These are phyloP conservation scores for Solanum ossicruentum DNA, from an alignment of 257 asterid species.

Conservation along the genomic window DNA sequence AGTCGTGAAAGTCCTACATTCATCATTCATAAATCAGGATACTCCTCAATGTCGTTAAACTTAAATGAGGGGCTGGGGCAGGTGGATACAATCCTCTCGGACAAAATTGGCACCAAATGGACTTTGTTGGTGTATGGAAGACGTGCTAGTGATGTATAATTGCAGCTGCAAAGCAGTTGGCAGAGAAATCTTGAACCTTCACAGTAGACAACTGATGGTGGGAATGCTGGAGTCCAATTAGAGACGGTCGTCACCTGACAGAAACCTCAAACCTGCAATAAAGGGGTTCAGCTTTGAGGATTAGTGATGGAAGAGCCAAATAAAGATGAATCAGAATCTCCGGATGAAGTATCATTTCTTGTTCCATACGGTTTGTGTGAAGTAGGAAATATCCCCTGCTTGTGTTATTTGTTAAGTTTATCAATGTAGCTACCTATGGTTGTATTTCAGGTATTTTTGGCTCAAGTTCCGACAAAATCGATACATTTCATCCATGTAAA, in stretches of 20 bases:
- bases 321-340: neutral
- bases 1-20: too few species aligned
- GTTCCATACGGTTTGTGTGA: too few species aligned
- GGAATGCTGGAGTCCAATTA: neutral
- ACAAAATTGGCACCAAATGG: too few species aligned
- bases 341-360: neutral
- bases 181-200: neutral
- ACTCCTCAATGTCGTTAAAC: too few species aligned
- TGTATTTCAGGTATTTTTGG: neutral
- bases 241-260: neutral
- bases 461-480: neutral
- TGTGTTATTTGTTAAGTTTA: too few species aligned
- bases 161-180: too few species aligned
- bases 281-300: neutral
- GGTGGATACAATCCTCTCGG: too few species aligned
- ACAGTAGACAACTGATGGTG: neutral
- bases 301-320: neutral
- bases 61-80: too few species aligned
- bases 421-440: too few species aligned
- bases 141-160: too few species aligned
- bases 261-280: neutral
- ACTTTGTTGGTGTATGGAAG: too few species aligned
- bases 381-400: neutral
- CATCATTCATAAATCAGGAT: too few species aligned
- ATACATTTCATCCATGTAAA: neutral